A percentile compares a stretch with the other conserved stretches of the same genome.
phyloP scores from a whole-genome alignment of 805 yeast species.

The Lachancea lanzarotensis region DNA sequence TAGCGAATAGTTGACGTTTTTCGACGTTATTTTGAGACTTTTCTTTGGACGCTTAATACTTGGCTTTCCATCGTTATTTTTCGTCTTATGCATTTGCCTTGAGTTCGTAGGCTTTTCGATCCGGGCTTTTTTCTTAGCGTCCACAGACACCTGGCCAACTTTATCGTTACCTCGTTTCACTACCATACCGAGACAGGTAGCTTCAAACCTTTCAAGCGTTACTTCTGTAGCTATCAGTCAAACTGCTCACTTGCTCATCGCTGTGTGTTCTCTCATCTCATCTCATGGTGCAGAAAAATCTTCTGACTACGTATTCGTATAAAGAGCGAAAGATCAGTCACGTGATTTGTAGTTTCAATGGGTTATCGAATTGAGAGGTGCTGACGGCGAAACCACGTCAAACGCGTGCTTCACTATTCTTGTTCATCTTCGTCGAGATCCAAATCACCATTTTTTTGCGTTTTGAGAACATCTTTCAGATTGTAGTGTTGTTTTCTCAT shows the following conservation, averaged over 20 bases:
- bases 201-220: too few species aligned
- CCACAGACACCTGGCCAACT: background rate
- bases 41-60: conserved; percentile 8
- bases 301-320: background rate
- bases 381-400: too few species aligned
- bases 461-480: conserved; percentile 38
- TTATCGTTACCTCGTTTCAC: background rate
- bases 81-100: background rate
- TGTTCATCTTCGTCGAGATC: conserved; percentile 17
- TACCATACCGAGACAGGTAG: background rate
- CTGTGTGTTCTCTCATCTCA: background rate
- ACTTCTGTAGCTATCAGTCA: background rate
- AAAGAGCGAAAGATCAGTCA: background rate
- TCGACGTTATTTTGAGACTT: conserved; percentile 11
- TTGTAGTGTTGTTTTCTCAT: conserved; percentile 78
- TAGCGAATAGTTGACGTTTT: conserved; percentile 41
- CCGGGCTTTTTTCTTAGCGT: background rate
- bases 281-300: background rate
- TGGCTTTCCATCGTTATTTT: conserved; percentile 1
- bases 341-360: background rate
- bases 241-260: background rate
- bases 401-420: background rate
- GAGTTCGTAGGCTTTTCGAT: background rate
- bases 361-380: too few species aligned
- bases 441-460: conserved; percentile 7